Evolutionary conservation across 768 basidiomycete genomes (phyloP), one percentile per base, ranked within the genome.

Genomic region (Serendipita indica): DNA sequence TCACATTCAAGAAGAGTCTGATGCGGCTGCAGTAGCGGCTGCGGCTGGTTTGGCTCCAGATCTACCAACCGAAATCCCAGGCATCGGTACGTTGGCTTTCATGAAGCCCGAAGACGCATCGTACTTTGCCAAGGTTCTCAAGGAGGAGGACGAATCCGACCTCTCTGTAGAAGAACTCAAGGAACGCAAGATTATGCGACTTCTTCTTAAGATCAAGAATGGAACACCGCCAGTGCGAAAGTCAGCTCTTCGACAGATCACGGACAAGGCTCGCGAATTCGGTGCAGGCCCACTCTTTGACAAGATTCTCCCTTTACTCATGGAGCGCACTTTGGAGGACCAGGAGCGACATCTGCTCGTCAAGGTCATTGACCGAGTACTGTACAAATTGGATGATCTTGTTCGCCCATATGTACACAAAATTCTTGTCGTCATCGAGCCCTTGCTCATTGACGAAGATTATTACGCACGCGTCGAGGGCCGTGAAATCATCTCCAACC

Each of bases 321-420:
- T 99, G 96, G 91, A 94, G 68, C 83, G 91, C 14, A 92, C 92
- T 0, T 78, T 97, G 43, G 96, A 99, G 72, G 94, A 99, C 64
- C 94, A 99, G 71, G 96, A 99, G 66, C 89, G 94, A 4, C 96
- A 99, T 73, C 71, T 99, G 45, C 79, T 98, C 60, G 96, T 98
- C 71, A 99, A 99, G 70, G 96, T 98, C 71, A 98, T 99, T 64
- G 96, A 98, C 69, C 89, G 94, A 60, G 89, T 99, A 2, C 76
- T 99, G 12, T 98, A 98, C 82, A 99, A 99, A 69, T 83, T 99
- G 34, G 96, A 99, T 66, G 96, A 99, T 67, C 84, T 98, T 41
- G 96, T 99, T 58, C 88, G 94, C 37, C 96, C 96, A 2, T 99
- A 98, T 67, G 93, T 98, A 3, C 96, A 99, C 79, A 98, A 98